Conservation (phyloP, 768 basidiomycete genomes). For the Sutorius australiensis region DNA sequence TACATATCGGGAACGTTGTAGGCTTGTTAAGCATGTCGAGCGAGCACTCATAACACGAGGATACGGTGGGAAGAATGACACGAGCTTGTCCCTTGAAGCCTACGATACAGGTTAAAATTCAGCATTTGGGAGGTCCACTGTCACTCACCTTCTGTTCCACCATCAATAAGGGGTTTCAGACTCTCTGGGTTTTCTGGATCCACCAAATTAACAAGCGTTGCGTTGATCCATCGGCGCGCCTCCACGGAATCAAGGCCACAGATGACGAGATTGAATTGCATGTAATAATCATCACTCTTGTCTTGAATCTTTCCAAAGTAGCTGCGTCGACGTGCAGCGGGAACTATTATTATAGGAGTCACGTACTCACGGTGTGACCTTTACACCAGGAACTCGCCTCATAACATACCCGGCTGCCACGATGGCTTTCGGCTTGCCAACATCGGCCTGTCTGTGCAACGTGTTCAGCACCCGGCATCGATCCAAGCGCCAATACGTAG, state of each 20-base stretch:
- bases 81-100: constrained; percentile 99
- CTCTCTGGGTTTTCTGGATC: constrained; percentile 92
- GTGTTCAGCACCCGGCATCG: neutral
- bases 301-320: constrained; percentile 98
- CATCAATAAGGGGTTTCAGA: constrained; percentile 95
- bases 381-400: constrained; percentile 94
- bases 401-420: constrained; percentile 96
- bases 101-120: constrained; percentile 29
- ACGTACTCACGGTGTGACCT: constrained; percentile 83
- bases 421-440: constrained; percentile 90
- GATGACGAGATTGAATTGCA: constrained; percentile 95
- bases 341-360: neutral
- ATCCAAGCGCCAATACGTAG: neutral
- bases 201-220: constrained; percentile 91
- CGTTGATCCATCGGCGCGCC: constrained; percentile 98
- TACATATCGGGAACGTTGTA: constrained; percentile 96
- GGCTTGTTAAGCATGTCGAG: constrained; percentile 98
- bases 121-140: neutral
- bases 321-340: constrained; percentile 39
- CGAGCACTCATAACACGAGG: constrained; percentile 97
- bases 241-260: constrained; percentile 97
- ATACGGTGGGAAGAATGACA: constrained; percentile 91
- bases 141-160: constrained; percentile 88
- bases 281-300: constrained; percentile 90
- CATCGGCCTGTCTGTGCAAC: constrained; percentile 69